phyloP scores from a whole-genome alignment of 129 eudicot species.

The Arctium lappa region DNA sequence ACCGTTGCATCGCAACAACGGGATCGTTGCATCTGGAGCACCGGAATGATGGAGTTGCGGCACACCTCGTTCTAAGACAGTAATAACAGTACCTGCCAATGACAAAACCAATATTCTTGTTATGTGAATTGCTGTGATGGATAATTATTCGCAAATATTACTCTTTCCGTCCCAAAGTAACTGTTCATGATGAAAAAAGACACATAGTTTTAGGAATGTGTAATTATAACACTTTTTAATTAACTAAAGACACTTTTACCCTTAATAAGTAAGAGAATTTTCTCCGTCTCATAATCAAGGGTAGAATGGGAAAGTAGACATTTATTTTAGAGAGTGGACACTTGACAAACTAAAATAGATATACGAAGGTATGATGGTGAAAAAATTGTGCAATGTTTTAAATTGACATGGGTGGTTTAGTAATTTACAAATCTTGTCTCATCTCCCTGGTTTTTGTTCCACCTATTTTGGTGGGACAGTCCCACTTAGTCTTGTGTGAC shows the following conservation, averaged over 20 bases:
- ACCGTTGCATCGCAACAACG: constrained; percentile 88
- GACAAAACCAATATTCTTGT: neutral
- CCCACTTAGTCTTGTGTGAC: neutral
- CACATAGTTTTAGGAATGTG: neutral
- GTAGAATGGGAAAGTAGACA: too few species aligned
- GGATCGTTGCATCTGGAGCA: constrained; percentile 87
- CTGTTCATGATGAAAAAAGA: neutral
- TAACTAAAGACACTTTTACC: neutral
- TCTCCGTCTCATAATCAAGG: too few species aligned
- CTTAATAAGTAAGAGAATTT: too few species aligned
- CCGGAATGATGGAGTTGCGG: constrained; percentile 70
- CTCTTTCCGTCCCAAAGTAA: too few species aligned
- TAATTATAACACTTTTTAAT: neutral
- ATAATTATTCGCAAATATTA: neutral
- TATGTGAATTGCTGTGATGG: neutral
- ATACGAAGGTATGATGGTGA: neutral
- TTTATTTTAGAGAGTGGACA: too few species aligned
- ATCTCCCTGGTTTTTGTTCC: neutral
- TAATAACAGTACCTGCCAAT: constrained; percentile 45
- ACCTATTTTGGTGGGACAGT: neutral
- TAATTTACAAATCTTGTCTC: neutral
- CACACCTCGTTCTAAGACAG: constrained; percentile 94
- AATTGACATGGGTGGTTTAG: neutral
- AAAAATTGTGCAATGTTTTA: neutral
- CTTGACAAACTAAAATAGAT: neutral